Percentiles rank a stretch among this genome's conserved stretches.
Evolutionary conservation across 352 stramenopile species (phyloP).

Genomic region (Pythium grandisporangium): DNA sequence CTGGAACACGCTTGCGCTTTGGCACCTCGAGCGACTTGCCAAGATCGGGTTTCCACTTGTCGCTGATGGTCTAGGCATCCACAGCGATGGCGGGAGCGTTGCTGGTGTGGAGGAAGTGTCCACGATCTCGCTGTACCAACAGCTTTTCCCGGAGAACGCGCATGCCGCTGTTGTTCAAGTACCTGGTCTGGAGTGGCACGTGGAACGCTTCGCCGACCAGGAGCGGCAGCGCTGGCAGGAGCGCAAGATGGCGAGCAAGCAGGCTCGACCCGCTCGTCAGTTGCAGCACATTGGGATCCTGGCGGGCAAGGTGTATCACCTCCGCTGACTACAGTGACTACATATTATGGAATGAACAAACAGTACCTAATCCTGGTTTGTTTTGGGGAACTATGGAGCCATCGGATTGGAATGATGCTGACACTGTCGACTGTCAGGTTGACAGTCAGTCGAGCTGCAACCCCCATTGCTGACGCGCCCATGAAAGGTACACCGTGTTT

Average conservation of each 20-base stretch:
- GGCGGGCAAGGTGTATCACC: constrained; percentile 32
- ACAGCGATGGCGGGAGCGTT: constrained; percentile 21
- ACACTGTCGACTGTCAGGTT: too few relatives aligned
- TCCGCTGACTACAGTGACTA: too few relatives aligned
- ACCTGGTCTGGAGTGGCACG: constrained; percentile 72
- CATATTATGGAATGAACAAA: too few relatives aligned
- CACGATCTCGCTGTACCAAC: constrained; percentile 89
- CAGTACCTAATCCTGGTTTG: too few relatives aligned
- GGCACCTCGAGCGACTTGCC: constrained; percentile 86
- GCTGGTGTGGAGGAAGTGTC: constrained; percentile 92
- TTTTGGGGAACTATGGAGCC: too few relatives aligned
- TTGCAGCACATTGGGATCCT: constrained; percentile 42
- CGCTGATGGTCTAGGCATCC: constrained; percentile 72
- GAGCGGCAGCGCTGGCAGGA: constrained; percentile 88
- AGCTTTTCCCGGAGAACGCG: constrained; percentile 48
- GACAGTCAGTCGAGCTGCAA: too few relatives aligned
- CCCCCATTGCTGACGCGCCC: too few relatives aligned
- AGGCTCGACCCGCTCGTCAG: constrained; percentile 73
- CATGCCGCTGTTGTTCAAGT: constrained; percentile 83
- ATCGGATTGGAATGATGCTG: too few relatives aligned
- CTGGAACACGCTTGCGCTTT: constrained; percentile 96
- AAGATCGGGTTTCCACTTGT: constrained; percentile 88
- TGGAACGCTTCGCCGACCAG: constrained; percentile 46
- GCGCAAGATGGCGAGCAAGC: constrained; percentile 94
- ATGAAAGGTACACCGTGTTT: too few relatives aligned